Conservation (phyloP, 2,329 filamentous ascomycete genomes). For the Aspergillus pseudonomiae region DNA sequence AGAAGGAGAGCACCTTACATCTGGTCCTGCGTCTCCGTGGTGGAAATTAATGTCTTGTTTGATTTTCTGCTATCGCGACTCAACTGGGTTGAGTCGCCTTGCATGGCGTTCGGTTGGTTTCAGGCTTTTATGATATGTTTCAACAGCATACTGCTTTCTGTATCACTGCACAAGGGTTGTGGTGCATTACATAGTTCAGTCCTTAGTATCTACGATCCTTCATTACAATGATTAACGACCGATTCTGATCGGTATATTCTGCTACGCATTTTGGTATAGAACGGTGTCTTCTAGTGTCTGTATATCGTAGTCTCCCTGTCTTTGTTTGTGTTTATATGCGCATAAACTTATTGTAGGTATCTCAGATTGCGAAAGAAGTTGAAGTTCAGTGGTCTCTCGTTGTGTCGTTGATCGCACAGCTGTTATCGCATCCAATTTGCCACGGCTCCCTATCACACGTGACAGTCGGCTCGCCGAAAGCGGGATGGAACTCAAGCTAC, state of each 20-base stretch:
- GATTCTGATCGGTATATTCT: background rate
- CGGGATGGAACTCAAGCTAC: background rate
- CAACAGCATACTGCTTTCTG: constrained; percentile 27
- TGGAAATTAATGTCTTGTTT: constrained; percentile 42
- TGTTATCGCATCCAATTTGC: background rate
- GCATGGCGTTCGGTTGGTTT: constrained; percentile 44
- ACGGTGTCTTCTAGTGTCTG: background rate
- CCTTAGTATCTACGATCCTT: constrained; percentile 17
- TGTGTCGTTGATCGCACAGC: background rate
- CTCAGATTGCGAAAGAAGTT: background rate
- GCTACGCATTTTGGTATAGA: background rate
- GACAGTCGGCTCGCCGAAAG: constrained; percentile 7
- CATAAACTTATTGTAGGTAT: background rate
- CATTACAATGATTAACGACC: constrained; percentile 7
- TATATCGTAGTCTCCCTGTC: background rate
- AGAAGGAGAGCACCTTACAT: constrained; percentile 67
- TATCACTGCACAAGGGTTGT: constrained; percentile 16
- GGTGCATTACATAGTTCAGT: constrained; percentile 22
- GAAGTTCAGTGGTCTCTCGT: background rate
- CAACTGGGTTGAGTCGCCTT: constrained; percentile 34
- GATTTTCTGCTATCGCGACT: constrained; percentile 22
- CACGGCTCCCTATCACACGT: constrained; percentile 8
- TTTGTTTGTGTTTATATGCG: background rate
- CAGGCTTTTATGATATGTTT: constrained; percentile 24
- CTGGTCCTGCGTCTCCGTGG: constrained; percentile 54